Evolutionary conservation across 352 stramenopile genomes (phyloP).

Genomic region (Pythium brachiatum): DNA sequence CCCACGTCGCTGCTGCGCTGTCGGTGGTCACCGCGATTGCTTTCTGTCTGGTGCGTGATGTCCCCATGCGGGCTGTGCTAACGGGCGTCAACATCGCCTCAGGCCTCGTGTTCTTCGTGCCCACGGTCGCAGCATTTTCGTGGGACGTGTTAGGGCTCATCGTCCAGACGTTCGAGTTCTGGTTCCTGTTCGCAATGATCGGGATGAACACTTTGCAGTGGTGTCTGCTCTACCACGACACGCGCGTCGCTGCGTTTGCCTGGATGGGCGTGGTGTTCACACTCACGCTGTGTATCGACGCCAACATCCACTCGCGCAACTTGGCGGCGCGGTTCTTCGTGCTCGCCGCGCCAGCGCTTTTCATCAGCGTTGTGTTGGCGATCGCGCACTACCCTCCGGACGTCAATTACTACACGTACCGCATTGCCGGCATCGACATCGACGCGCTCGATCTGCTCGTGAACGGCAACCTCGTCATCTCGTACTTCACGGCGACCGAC

Average conservation of each 20-base stretch:
- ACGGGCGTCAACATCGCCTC: no score
- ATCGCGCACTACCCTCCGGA: not conserved
- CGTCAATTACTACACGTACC: not conserved
- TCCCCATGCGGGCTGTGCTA: no score
- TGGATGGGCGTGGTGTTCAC: not conserved
- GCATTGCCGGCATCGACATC: not conserved
- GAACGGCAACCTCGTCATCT: constrained; percentile 7
- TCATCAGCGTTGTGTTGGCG: not conserved
- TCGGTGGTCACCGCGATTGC: no score
- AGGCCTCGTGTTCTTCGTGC: no score
- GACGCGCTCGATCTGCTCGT: constrained; percentile 8
- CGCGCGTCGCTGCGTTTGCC: not conserved
- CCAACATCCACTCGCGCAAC: constrained; percentile 12
- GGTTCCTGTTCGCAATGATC: constrained; percentile 10
- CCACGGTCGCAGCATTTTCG: constrained; percentile 2
- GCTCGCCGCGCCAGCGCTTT: not conserved
- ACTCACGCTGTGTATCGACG: not conserved
- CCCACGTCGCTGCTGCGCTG: no score
- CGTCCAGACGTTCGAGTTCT: constrained; percentile 8
- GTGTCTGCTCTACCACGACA: not conserved
- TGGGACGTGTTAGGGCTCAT: constrained; percentile 5
- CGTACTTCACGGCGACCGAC: constrained; percentile 7
- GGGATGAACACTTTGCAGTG: not conserved
- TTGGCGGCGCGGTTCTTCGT: not conserved
- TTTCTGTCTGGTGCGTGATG: no score